Percentiles rank a stretch among this genome's conserved stretches.
These are phyloP conservation scores for Trypanosomatidae sp. DNA, from an alignment of 208 protist species.

Conservation along the genomic window DNA sequence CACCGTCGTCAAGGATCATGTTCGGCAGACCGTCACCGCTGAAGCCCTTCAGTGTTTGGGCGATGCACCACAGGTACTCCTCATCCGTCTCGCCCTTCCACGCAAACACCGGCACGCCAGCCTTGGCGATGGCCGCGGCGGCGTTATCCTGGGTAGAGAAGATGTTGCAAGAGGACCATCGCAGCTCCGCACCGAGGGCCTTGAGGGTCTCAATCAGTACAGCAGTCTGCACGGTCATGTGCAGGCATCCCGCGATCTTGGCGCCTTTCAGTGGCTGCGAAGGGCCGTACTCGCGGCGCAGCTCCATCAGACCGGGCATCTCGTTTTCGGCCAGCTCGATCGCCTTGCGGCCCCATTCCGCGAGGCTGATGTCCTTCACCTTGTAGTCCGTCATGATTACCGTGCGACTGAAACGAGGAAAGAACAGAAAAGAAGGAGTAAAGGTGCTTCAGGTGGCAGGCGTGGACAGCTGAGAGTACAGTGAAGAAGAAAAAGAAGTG, in stretches of 20 bases:
- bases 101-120: constrained; percentile 97
- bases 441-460: not conserved
- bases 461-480: not conserved
- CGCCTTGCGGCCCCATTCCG: constrained; percentile 97
- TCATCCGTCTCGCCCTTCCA: constrained; percentile 99
- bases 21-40: constrained; percentile 90
- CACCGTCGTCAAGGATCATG: constrained; percentile 99
- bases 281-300: constrained; percentile 88
- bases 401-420: not conserved
- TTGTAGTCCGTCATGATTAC: constrained; percentile 92
- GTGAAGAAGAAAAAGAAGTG: not conserved
- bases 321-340: constrained; percentile 98
- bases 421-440: not conserved
- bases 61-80: constrained; percentile 99
- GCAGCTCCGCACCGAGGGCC: constrained; percentile 97
- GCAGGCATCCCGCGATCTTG: constrained; percentile 98
- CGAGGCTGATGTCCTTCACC: constrained; percentile 96
- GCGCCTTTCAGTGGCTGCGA: constrained; percentile 96
- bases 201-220: constrained; percentile 99
- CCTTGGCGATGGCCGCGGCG: constrained; percentile 85
- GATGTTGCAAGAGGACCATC: constrained; percentile 99
- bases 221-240: constrained; percentile 99
- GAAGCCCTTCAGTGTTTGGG: constrained; percentile 93
- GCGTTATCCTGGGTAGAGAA: constrained; percentile 98
- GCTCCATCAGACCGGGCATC: constrained; percentile 99